Evolutionary conservation across 208 protist species (phyloP).

Genomic region (Acanthamoeba healyi): DNA sequence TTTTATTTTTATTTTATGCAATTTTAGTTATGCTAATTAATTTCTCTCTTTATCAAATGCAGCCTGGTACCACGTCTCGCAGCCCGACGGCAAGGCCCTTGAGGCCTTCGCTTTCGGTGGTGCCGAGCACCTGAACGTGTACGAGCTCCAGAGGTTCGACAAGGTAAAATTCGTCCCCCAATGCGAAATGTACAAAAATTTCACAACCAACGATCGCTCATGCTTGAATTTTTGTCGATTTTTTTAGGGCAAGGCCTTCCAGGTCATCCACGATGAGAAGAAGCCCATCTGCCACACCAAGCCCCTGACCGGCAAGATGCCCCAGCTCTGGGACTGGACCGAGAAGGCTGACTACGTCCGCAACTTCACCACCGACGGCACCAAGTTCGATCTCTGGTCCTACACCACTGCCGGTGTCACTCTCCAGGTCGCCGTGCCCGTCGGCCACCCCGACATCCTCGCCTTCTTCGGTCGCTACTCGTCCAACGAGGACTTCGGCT

Average conservation of each 20-base stretch:
- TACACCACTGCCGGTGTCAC: not conserved
- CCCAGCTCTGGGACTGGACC: not conserved
- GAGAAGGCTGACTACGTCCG: not conserved
- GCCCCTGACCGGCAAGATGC: slow-evolving; percentile 22
- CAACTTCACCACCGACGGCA: not conserved
- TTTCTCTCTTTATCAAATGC: not conserved
- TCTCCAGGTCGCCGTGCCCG: not conserved
- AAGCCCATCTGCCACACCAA: not conserved
- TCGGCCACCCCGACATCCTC: not conserved
- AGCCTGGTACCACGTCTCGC: not conserved
- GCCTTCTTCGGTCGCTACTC: not conserved
- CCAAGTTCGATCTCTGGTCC: not conserved
- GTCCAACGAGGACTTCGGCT: not conserved
- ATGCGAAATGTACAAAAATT: not conserved
- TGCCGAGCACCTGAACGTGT: slow-evolving; percentile 10
- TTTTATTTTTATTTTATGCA: no score
- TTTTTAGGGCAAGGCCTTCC: not conserved
- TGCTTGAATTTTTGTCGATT: no score
- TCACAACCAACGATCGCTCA: no score
- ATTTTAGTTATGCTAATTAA: no score
- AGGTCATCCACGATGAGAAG: slow-evolving; percentile 6
- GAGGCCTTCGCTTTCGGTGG: not conserved
- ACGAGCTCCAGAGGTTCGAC: slow-evolving; percentile 25
- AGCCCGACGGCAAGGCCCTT: slow-evolving; percentile 22
- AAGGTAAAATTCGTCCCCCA: slow-evolving; percentile 40